These are phyloP conservation scores for Ochromonas danica DNA, from an alignment of 108 stramenopile species.

Conservation along the genomic window DNA sequence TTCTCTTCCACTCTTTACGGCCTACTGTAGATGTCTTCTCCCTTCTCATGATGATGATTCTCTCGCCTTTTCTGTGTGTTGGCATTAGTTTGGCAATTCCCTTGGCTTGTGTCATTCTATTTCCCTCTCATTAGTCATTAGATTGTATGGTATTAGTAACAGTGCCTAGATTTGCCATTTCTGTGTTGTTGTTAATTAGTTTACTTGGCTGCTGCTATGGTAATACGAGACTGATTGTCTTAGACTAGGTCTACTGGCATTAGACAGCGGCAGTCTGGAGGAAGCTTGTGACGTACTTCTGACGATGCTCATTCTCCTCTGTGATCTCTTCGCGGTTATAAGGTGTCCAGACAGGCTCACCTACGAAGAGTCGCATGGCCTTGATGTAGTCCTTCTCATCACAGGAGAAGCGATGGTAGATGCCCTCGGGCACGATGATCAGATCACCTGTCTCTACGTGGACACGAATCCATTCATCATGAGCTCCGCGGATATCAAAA, in stretches of 20 bases:
- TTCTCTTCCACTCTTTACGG: no score
- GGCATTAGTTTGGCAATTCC: no score
- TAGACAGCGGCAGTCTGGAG: slow-evolving; percentile 18
- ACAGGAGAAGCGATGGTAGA: slow-evolving; percentile 83
- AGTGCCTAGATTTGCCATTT: background rate
- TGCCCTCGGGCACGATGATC: slow-evolving; percentile 90
- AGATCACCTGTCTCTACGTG: slow-evolving; percentile 86
- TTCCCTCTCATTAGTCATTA: background rate
- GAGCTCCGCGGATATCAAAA: slow-evolving; percentile 84
- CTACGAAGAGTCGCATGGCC: slow-evolving; percentile 89
- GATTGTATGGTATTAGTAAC: background rate
- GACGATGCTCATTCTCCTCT: slow-evolving; percentile 59
- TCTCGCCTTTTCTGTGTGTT: no score
- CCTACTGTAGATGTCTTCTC: no score
- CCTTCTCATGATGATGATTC: no score
- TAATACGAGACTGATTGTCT: no score
- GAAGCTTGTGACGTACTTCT: slow-evolving; percentile 64
- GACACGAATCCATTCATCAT: slow-evolving; percentile 87
- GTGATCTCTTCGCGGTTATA: slow-evolving; percentile 66
- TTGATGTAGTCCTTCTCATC: slow-evolving; percentile 77
- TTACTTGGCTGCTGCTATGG: no score
- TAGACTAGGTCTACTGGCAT: background rate
- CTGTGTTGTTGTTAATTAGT: background rate
- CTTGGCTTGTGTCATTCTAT: background rate
- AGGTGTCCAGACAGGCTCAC: slow-evolving; percentile 93